Base-by-base conservation (phyloP, 495 filamentous ascomycete species). In the Trichoderma virens region DNA sequence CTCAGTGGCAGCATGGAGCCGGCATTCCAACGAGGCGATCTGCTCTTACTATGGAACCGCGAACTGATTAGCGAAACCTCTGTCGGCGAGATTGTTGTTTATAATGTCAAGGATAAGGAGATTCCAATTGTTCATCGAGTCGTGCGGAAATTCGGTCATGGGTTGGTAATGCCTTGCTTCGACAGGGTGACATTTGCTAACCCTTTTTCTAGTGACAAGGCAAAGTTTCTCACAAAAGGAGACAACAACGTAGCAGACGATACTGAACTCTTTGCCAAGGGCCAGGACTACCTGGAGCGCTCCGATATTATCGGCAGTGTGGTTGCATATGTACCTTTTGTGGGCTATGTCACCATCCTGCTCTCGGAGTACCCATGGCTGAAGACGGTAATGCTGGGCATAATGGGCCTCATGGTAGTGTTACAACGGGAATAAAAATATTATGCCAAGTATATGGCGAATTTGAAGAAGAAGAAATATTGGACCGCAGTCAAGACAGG, bases 301-400 rank as follows among this genome's bases (percentile, higher is more conserved):
- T 83, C 88, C 72, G 93, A 98, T 69, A 93, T 98, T 65, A 92
- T 98, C 60, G 94, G 94, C 32, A 96, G 90, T 71, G 94, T 98
- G 23, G 81, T 92, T 13, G 94, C 85, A n/a, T 99, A 92, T 73
- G 87, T 98, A 47, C 94, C 94, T 0, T 91, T 92, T 71, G 93
- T 99, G 4, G 94, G 94, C 47, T 99, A 98, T 72, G 93, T 98
- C 34, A 99, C 94, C 9, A 99, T 99, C 70, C 82, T 99, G 78
- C 81, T 99, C 62, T 92, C 89, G 64, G 94, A 99, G 74, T 89
- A 99, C 73, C 94, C 95, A 20, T 98, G 94, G 95, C 70, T 97
- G 68, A 99, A 99, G 84, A 93, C 89, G 16, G 92, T 88, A 1
- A 87, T 98, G 83, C 73, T 99, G 70, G 93, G 91, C 3, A 78